Conservation (phyloP, 2,329 filamentous ascomycete genomes). For the Beauveria varroae region DNA sequence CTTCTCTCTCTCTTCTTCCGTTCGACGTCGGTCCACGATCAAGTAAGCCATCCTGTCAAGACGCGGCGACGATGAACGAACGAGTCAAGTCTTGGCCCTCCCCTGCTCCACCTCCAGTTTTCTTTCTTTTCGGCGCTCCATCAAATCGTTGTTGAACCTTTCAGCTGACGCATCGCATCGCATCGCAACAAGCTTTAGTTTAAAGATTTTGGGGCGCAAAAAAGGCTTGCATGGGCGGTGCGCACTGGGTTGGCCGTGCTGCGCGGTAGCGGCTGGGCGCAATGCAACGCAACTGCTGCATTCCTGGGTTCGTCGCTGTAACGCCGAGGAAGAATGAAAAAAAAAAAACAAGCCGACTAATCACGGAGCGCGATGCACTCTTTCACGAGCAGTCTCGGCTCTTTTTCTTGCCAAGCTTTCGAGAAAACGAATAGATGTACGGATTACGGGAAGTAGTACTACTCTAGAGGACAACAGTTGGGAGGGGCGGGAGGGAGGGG, state of each 20-base stretch:
- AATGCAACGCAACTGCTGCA: background rate
- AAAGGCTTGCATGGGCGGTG: background rate
- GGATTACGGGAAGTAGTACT: too few species aligned
- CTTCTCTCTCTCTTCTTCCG: too few species aligned
- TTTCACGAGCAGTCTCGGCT: background rate
- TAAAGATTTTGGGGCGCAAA: background rate
- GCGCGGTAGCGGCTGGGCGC: constrained; percentile 2
- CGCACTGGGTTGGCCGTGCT: background rate
- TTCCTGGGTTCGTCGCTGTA: background rate
- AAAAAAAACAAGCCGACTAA: background rate
- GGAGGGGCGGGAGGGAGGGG: background rate
- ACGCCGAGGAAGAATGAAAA: background rate
- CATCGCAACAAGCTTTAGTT: constrained; percentile 8
- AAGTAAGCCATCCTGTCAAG: background rate
- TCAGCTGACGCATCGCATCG: background rate
- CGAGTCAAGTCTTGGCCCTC: background rate
- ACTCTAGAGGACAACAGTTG: background rate
- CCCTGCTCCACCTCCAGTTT: background rate
- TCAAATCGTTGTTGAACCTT: too few species aligned
- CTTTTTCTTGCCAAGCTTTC: background rate
- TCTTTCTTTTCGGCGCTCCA: background rate
- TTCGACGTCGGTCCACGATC: background rate
- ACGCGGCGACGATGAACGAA: too few species aligned
- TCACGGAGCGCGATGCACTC: background rate
- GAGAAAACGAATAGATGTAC: too few species aligned